phyloP scores from a whole-genome alignment of 495 filamentous ascomycete genomes.

The Podospora anserina region DNA sequence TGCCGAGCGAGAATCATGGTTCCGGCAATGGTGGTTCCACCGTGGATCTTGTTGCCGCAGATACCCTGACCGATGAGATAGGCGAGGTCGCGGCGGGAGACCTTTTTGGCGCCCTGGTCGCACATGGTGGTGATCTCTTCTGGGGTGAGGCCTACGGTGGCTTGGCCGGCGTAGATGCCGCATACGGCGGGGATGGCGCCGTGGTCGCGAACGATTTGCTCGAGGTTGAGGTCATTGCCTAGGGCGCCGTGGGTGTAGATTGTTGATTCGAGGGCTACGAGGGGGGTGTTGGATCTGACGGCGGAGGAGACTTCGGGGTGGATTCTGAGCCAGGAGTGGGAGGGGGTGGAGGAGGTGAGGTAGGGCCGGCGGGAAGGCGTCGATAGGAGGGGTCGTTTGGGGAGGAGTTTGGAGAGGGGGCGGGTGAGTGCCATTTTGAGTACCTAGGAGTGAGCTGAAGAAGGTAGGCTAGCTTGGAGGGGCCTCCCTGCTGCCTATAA shows the following conservation, averaged over 20 bases:
- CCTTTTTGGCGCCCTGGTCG: constrained; percentile 67
- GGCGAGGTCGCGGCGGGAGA: constrained; percentile 80
- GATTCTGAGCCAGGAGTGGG: constrained; percentile 58
- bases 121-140: constrained; percentile 71
- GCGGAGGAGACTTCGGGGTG: constrained; percentile 82
- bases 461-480: not conserved
- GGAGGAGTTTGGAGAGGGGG: constrained; percentile 11
- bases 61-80: constrained; percentile 63
- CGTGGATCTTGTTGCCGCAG: constrained; percentile 64
- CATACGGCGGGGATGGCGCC: constrained; percentile 92
- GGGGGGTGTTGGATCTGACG: constrained; percentile 64
- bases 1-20: constrained; percentile 87
- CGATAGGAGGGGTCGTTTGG: not conserved
- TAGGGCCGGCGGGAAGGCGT: not conserved
- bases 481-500: not conserved
- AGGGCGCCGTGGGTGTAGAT: constrained; percentile 77
- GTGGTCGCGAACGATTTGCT: constrained; percentile 70
- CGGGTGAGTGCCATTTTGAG: not conserved
- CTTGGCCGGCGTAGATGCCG: constrained; percentile 76
- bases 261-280: constrained; percentile 90
- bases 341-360: constrained; percentile 7
- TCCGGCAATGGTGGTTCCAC: constrained; percentile 87
- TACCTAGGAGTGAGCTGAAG: not conserved
- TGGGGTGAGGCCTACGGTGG: constrained; percentile 68
- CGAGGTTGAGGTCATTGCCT: constrained; percentile 77